Evolutionary conservation across 768 basidiomycete species (phyloP).

Genomic region (Harrya chromipes): DNA sequence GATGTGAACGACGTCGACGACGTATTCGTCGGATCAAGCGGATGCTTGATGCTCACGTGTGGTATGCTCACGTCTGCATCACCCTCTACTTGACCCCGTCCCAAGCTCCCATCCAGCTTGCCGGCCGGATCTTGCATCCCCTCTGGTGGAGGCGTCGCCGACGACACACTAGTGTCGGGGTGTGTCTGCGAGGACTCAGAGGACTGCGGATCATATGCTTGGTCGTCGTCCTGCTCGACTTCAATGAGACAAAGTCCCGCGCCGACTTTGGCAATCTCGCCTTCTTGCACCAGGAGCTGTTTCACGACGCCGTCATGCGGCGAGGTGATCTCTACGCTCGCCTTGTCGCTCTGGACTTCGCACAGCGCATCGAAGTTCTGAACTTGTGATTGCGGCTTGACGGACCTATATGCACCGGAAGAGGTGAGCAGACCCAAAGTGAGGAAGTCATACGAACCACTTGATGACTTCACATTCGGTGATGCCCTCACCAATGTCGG

Average conservation of each 20-base stretch:
- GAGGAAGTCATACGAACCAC: slow-evolving; percentile 52
- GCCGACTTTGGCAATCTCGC: slow-evolving; percentile 83
- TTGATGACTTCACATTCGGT: slow-evolving; percentile 88
- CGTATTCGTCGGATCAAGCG: slow-evolving; percentile 57
- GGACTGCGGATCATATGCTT: neutral
- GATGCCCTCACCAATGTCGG: slow-evolving; percentile 89
- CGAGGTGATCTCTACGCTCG: slow-evolving; percentile 86
- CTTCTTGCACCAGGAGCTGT: slow-evolving; percentile 72
- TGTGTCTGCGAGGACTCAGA: neutral
- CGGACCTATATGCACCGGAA: slow-evolving; percentile 45
- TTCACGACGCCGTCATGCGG: slow-evolving; percentile 77
- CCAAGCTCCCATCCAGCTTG: neutral
- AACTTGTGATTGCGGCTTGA: slow-evolving; percentile 49
- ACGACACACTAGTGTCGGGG: neutral
- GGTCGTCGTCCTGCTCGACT: slow-evolving; percentile 55
- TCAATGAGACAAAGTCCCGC: slow-evolving; percentile 75
- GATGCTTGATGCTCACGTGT: slow-evolving; percentile 40
- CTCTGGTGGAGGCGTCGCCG: neutral
- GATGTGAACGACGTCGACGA: slow-evolving; percentile 13
- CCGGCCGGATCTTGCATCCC: slow-evolving; percentile 15
- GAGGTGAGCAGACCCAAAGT: neutral
- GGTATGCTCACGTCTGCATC: neutral
- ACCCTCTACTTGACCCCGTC: neutral
- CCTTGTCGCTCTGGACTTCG: slow-evolving; percentile 89
- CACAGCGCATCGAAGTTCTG: slow-evolving; percentile 71